phyloP scores from a whole-genome alignment of 345 rosid genomes.

The Toxicodendron radicans region DNA sequence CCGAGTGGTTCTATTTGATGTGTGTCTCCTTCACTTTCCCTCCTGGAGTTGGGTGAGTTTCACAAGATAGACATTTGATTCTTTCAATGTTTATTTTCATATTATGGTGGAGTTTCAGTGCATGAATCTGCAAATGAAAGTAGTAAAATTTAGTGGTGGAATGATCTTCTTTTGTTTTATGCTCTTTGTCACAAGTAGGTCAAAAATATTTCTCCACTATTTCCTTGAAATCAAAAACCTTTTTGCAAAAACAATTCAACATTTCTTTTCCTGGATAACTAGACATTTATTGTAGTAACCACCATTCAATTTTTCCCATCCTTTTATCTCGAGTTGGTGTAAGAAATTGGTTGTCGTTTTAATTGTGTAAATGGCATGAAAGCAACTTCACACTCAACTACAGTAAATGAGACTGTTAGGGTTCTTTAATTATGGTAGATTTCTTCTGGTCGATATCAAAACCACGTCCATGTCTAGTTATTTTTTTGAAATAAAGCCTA shows the following conservation, averaged over 20 bases:
- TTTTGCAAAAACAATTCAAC: background rate
- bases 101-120: constrained; percentile 18
- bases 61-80: background rate
- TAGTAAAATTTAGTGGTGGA: constrained; percentile 15
- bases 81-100: constrained; percentile 17
- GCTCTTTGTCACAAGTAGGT: constrained; percentile 28
- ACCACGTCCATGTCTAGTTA: constrained; percentile 2
- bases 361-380: background rate
- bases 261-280: constrained; percentile 20
- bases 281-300: constrained; percentile 18
- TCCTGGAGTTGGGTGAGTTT: constrained; percentile 80
- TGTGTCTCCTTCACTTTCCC: constrained; percentile 93
- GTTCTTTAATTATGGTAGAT: constrained; percentile 10
- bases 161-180: constrained; percentile 24
- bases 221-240: background rate
- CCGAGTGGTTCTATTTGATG: constrained; percentile 98
- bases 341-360: background rate
- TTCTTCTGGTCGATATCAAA: background rate
- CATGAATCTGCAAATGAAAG: constrained; percentile 22
- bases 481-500: background rate
- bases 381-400: background rate
- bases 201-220: constrained; percentile 1
- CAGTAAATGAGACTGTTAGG: constrained; percentile 17
- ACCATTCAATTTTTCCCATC: constrained; percentile 27
- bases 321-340: background rate